phyloP scores from a whole-genome alignment of 352 stramenopile species.

The Peronospora tabacina region DNA sequence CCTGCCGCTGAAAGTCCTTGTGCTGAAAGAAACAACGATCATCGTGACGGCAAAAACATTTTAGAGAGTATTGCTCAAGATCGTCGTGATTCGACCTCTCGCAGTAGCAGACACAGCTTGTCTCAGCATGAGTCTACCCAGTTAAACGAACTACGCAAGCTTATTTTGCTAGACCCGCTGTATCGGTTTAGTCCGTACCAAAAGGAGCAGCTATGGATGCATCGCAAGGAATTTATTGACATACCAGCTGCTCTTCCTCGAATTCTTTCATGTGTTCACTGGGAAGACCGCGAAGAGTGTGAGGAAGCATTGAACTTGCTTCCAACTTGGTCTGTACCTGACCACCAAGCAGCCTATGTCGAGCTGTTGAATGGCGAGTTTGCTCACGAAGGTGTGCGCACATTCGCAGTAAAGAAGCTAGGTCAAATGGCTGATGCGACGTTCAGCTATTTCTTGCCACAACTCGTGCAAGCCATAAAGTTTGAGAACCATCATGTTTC shows the following conservation, averaged over 20 bases:
- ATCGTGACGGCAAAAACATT: constrained; percentile 54
- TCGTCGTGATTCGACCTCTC: constrained; percentile 51
- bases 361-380: constrained; percentile 80
- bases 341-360: constrained; percentile 76
- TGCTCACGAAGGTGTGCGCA: constrained; percentile 56
- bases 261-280: constrained; percentile 75
- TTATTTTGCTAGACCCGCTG: constrained; percentile 75
- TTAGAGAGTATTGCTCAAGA: constrained; percentile 30
- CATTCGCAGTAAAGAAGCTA: constrained; percentile 76
- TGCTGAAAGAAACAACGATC: constrained; percentile 45
- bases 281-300: constrained; percentile 60
- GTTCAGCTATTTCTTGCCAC: constrained; percentile 83
- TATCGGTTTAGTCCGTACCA: constrained; percentile 78
- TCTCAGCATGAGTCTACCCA: constrained; percentile 38
- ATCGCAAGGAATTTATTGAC: constrained; percentile 76
- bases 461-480: constrained; percentile 87
- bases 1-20: constrained; percentile 20
- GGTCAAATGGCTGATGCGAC: constrained; percentile 77
- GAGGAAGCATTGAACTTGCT: constrained; percentile 66
- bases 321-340: constrained; percentile 54
- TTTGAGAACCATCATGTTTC: constrained; percentile 84
- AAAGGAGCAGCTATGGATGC: constrained; percentile 74
- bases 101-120: constrained; percentile 49
- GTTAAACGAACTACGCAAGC: constrained; percentile 59
- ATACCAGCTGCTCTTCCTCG: constrained; percentile 64